Base-by-base conservation (phyloP, 495 filamentous ascomycete genomes). In the Neurospora pannonica region DNA sequence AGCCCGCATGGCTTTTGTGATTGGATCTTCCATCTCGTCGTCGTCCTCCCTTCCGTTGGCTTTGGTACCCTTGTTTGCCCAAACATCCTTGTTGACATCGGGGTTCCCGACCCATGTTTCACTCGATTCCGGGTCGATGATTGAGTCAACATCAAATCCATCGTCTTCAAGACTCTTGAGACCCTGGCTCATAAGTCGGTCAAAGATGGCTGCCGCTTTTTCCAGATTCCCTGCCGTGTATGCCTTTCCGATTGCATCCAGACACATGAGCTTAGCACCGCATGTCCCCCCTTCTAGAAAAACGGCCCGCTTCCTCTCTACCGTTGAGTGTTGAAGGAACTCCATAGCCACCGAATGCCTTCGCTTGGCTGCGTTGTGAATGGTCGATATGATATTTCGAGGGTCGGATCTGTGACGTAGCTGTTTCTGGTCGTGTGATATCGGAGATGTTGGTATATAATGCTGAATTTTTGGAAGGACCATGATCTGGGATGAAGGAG, bases 221-320 rank as follows among this genome's bases (percentile, higher is more conserved):
- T 73, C 73, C 21, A 83, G 71, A 73, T 87, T 81, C 4, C 81
- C 84, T 31, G 80, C 78, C 2, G 85, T 85, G 24, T 85, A 54
- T 69, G 84, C 76, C 72, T 83, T 74, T 76, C 79, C 82, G 70
- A 89, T 87, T 37, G 79, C 77, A 9, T 77, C 71, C 10, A 89
- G 79, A 72, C 86, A 88, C 34, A 79, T 76, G 38, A 81, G 74
- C 60, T 84, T 82, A 2, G 86, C 86, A 60, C 83, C 79, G 17
- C 84, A 81, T 10, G 84, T 86, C 6, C 87, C 86, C 10, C 87
- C 87, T 76, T 88, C 82, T 73, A 85, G 79, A 72, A 89, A 87
- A 11, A 88, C 85, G 2, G 88, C 75, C 40, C 84, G 84, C 71
- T 82, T 85, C 37, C 84, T 81, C 48, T 77, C 76, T 19, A 78